A percentile compares a stretch with the other conserved stretches of the same genome.
These are phyloP conservation scores for Alternaria incomplexa DNA, from an alignment of 2,329 filamentous ascomycete species.

Conservation along the genomic window DNA sequence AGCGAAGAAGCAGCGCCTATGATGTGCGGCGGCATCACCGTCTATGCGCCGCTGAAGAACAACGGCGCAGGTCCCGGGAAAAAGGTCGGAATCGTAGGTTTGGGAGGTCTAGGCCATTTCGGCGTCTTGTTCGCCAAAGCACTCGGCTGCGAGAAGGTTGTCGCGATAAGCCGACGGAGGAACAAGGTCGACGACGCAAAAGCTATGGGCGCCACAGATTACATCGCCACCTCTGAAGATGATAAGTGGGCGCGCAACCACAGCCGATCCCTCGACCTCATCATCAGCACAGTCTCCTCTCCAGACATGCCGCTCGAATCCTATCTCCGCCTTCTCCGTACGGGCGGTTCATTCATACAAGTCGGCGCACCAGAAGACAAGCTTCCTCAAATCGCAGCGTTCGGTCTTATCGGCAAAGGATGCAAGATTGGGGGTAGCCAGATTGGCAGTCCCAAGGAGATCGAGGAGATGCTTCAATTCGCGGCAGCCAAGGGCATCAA, in stretches of 20 bases:
- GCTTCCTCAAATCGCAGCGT: conserved; percentile 62
- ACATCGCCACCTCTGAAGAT: conserved; percentile 55
- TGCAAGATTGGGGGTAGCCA: conserved; percentile 53
- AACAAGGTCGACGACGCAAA: conserved; percentile 66
- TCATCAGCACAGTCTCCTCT: conserved; percentile 64
- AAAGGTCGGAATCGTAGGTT: conserved; percentile 72
- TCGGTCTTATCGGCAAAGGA: conserved; percentile 64
- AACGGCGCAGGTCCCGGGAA: conserved; percentile 74
- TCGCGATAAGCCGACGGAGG: conserved; percentile 67
- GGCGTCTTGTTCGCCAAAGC: conserved; percentile 74
- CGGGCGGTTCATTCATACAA: conserved; percentile 69
- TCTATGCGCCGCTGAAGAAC: conserved; percentile 71
- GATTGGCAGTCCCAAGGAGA: conserved; percentile 63
- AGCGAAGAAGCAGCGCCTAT: conserved; percentile 68
- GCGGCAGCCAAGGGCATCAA: conserved; percentile 64
- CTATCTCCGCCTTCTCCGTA: conserved; percentile 67
- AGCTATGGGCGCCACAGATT: conserved; percentile 70
- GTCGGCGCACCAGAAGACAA: conserved; percentile 70
- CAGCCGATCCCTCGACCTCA: conserved; percentile 64
- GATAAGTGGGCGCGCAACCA: conserved; percentile 65
- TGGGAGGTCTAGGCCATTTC: conserved; percentile 78
- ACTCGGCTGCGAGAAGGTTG: conserved; percentile 70
- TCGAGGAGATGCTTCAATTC: conserved; percentile 66
- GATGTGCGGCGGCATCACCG: conserved; percentile 78
- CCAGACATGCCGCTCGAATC: conserved; percentile 67